Evolutionary conservation across 2,329 filamentous ascomycete species (phyloP).

Genomic region (Rasamsonia emersonii): DNA sequence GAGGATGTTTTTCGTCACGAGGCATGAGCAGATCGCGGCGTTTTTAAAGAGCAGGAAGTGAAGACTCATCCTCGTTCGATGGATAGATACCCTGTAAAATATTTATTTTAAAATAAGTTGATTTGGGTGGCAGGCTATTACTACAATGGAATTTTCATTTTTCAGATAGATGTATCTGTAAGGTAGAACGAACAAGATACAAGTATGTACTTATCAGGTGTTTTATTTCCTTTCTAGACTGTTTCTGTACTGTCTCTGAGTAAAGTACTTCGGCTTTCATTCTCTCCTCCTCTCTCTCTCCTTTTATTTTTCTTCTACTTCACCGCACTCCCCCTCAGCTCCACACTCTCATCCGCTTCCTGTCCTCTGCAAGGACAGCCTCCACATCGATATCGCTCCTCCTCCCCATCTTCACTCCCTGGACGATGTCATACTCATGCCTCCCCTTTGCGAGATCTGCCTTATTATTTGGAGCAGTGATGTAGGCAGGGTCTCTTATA

Average conservation of each 20-base stretch:
- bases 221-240: too few relatives aligned
- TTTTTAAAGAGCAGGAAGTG: conserved; percentile 67
- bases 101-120: conserved; percentile 5
- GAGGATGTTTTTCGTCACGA: conserved; percentile 83
- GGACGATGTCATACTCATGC: conserved; percentile 46
- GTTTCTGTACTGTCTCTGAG: too few relatives aligned
- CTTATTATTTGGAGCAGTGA: conserved; percentile 24
- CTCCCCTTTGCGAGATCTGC: conserved; percentile 16
- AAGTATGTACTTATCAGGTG: too few relatives aligned
- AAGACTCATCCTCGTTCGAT: too few relatives aligned
- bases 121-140: not conserved
- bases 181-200: too few relatives aligned
- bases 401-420: conserved; percentile 61
- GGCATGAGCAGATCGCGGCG: conserved; percentile 77
- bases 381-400: conserved; percentile 30
- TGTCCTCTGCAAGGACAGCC: conserved; percentile 15
- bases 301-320: too few relatives aligned
- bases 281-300: not conserved
- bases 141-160: too few relatives aligned
- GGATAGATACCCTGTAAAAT: too few relatives aligned
- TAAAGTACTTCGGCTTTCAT: not conserved
- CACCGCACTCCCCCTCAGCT: conserved; percentile 27
- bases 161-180: too few relatives aligned
- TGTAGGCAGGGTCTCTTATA: too few relatives aligned
- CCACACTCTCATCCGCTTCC: conserved; percentile 22